Conservation (phyloP, 257 asterid genomes). For the Echites panduratus region DNA sequence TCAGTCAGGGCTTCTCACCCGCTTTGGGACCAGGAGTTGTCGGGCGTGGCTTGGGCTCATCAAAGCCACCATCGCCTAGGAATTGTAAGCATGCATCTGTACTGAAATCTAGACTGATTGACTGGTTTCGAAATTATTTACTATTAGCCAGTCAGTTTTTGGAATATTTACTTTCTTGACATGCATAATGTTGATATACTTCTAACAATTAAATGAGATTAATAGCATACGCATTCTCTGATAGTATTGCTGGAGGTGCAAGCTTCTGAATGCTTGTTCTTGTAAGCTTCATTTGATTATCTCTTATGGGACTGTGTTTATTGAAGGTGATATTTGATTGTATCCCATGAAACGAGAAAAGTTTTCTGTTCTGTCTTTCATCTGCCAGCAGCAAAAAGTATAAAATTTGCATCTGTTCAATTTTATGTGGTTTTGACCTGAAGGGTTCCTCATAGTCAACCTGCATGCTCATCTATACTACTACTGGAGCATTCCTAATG, state of each 20-base stretch:
- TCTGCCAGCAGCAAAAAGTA: background rate
- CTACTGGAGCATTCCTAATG: background rate
- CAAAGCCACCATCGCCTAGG: slow-evolving; percentile 35
- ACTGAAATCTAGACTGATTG: background rate
- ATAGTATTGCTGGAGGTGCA: background rate
- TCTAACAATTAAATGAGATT: background rate
- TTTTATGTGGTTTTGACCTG: slow-evolving; percentile 2
- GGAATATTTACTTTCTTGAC: background rate
- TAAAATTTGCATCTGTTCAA: background rate
- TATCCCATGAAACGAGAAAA: background rate
- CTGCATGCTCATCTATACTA: background rate
- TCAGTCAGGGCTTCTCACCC: slow-evolving; percentile 32
- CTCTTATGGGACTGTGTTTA: background rate
- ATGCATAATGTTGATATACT: background rate
- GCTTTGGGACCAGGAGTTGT: slow-evolving; percentile 46
- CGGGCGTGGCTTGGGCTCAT: slow-evolving; percentile 36
- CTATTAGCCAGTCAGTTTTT: background rate
- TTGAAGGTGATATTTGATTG: background rate
- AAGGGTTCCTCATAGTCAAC: no score
- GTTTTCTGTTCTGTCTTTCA: background rate
- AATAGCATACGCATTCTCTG: no score
- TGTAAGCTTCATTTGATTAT: background rate
- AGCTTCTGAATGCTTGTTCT: background rate
- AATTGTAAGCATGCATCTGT: slow-evolving; percentile 34
- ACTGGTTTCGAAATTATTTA: background rate